phyloP scores from a whole-genome alignment of 2,329 filamentous ascomycete species.

The Acarospora socialis region DNA sequence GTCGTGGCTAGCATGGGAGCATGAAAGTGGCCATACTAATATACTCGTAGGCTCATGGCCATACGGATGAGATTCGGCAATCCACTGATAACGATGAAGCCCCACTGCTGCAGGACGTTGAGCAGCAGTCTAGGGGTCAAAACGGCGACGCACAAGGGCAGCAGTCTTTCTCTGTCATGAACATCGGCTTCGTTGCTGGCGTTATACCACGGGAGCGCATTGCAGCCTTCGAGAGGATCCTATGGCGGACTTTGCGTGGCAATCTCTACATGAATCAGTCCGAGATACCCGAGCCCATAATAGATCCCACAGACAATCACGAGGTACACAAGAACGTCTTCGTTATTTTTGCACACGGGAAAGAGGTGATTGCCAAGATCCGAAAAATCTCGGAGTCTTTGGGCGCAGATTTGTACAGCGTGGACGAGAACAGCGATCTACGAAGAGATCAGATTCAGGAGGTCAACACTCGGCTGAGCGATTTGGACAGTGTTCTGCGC shows the following conservation, averaged over 20 bases:
- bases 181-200: constrained; percentile 95
- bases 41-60: constrained; percentile 56
- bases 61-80: constrained; percentile 89
- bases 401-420: constrained; percentile 87
- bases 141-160: constrained; percentile 54
- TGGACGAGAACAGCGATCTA: constrained; percentile 94
- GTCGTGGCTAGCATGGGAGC: constrained; percentile 3
- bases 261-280: constrained; percentile 99
- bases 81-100: constrained; percentile 82
- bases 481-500: constrained; percentile 79
- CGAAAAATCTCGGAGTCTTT: constrained; percentile 97
- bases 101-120: constrained; percentile 80
- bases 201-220: constrained; percentile 90
- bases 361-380: constrained; percentile 97
- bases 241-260: constrained; percentile 92
- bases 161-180: constrained; percentile 89
- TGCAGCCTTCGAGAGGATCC: constrained; percentile 87
- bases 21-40: background rate
- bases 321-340: constrained; percentile 94
- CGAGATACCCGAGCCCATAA: constrained; percentile 84
- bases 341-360: constrained; percentile 96
- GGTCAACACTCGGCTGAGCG: constrained; percentile 83
- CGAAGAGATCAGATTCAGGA: constrained; percentile 93
- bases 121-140: constrained; percentile 56
- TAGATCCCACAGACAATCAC: constrained; percentile 88